Conservation (phyloP, 2,329 filamentous ascomycete genomes). For the Scortechinia acanthostroma region DNA sequence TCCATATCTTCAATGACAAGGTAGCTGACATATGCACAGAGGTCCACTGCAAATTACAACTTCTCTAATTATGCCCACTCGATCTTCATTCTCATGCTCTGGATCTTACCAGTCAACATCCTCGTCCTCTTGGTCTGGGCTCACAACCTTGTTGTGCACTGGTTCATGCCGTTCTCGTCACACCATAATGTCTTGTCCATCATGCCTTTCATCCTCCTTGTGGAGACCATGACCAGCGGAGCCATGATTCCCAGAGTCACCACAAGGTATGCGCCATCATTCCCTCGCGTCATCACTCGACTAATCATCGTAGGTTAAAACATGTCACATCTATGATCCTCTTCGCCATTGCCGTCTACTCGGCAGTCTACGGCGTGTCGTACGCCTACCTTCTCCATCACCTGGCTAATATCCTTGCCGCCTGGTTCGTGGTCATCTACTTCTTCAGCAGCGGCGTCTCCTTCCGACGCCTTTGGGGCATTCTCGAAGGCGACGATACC, state of each 20-base stretch:
- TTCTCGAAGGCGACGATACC: not conserved
- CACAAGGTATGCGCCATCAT: constrained; percentile 21
- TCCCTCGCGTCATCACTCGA: not conserved
- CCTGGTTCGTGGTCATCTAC: constrained; percentile 57
- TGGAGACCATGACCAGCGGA: constrained; percentile 58
- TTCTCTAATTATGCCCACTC: constrained; percentile 65
- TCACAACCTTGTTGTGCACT: constrained; percentile 62
- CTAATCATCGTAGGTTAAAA: constrained; percentile 20
- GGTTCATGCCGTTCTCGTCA: constrained; percentile 63
- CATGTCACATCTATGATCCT: constrained; percentile 51
- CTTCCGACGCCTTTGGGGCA: not conserved
- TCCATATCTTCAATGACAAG: not conserved
- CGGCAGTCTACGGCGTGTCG: constrained; percentile 60
- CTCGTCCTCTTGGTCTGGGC: constrained; percentile 64
- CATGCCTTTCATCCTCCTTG: constrained; percentile 63
- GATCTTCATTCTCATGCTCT: constrained; percentile 61
- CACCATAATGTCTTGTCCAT: constrained; percentile 65
- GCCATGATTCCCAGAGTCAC: constrained; percentile 54
- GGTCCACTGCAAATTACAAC: constrained; percentile 45
- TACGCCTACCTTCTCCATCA: constrained; percentile 65
- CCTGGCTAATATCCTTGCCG: constrained; percentile 53
- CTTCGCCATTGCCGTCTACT: constrained; percentile 54
- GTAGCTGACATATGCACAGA: constrained; percentile 19
- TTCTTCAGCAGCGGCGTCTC: constrained; percentile 13
- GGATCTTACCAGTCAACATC: constrained; percentile 65